phyloP scores from a whole-genome alignment of 371 early-diverging fungal genomes.

The Lichtheimia corymbifera region DNA sequence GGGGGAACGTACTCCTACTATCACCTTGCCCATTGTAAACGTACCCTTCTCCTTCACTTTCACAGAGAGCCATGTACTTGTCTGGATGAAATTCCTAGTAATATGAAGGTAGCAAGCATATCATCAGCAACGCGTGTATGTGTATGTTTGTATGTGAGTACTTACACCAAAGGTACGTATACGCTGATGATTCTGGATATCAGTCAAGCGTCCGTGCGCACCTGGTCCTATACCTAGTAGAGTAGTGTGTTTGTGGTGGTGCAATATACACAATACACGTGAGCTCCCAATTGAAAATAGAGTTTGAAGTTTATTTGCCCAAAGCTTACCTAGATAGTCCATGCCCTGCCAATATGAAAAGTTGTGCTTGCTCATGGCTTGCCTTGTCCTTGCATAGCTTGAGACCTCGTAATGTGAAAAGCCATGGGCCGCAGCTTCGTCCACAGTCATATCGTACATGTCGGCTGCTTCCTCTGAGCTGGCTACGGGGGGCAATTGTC shows the following conservation, averaged over 20 bases:
- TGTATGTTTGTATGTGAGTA: background rate
- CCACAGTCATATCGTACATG: constrained; percentile 73
- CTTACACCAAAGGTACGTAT: constrained; percentile 64
- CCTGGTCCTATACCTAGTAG: constrained; percentile 79
- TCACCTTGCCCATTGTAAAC: constrained; percentile 16
- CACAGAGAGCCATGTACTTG: constrained; percentile 63
- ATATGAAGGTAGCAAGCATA: background rate
- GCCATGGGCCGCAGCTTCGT: constrained; percentile 47
- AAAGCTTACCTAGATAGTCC: constrained; percentile 70
- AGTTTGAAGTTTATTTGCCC: background rate
- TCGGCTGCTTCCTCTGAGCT: constrained; percentile 61
- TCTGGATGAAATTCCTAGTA: constrained; percentile 59
- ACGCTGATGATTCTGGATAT: constrained; percentile 30
- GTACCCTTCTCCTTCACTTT: constrained; percentile 66
- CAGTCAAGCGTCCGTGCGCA: constrained; percentile 76
- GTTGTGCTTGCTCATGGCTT: constrained; percentile 73
- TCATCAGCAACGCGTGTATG: too few species aligned
- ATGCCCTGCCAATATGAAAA: constrained; percentile 82
- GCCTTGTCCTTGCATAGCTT: constrained; percentile 57
- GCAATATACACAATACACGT: background rate
- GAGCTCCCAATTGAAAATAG: too few species aligned
- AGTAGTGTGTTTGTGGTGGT: background rate
- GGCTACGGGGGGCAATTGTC: constrained; percentile 43
- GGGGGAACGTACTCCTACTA: background rate
- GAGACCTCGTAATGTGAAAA: constrained; percentile 88